These are phyloP conservation scores for Capsella bursapastoris DNA, from an alignment of 345 rosid species.

Conservation along the genomic window DNA sequence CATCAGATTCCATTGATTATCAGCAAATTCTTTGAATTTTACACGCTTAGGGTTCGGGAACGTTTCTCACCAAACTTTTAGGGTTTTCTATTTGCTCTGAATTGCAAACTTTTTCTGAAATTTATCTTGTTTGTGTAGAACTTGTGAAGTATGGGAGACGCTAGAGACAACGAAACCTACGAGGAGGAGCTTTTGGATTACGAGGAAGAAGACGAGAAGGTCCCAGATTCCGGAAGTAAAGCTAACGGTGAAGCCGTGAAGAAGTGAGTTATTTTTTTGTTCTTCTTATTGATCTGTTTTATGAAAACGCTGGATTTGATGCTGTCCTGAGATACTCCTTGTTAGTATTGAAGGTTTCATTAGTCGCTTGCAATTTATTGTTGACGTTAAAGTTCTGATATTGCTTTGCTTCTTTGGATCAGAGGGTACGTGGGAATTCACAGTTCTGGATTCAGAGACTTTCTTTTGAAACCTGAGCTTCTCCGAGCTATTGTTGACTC, in stretches of 20 bases:
- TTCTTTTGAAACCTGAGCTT: constrained; percentile 98
- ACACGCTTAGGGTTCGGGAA: not conserved
- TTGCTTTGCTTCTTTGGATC: not conserved
- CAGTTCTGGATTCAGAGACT: constrained; percentile 99
- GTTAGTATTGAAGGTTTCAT: not conserved
- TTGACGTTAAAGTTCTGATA: no score
- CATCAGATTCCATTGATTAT: not conserved
- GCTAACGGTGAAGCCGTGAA: constrained; percentile 87
- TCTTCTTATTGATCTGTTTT: not conserved
- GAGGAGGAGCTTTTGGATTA: constrained; percentile 99
- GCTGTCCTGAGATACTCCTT: not conserved
- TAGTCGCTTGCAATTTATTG: not conserved
- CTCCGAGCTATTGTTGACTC: constrained; percentile 97
- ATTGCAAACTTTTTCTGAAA: constrained; percentile 9
- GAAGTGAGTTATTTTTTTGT: constrained; percentile 57
- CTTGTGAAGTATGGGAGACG: constrained; percentile 74
- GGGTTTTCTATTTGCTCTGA: not conserved
- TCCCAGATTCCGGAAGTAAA: constrained; percentile 68
- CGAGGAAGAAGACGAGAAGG: constrained; percentile 95
- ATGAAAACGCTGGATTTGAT: not conserved
- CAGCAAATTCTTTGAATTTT: not conserved
- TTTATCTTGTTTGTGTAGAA: constrained; percentile 9
- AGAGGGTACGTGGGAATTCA: constrained; percentile 99
- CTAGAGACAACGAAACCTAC: constrained; percentile 93
- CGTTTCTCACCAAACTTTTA: not conserved